A percentile compares a stretch with the other conserved stretches of the same genome.
Evolutionary conservation across 495 filamentous ascomycete species (phyloP).

Genomic region (Penicillium samsonianum): DNA sequence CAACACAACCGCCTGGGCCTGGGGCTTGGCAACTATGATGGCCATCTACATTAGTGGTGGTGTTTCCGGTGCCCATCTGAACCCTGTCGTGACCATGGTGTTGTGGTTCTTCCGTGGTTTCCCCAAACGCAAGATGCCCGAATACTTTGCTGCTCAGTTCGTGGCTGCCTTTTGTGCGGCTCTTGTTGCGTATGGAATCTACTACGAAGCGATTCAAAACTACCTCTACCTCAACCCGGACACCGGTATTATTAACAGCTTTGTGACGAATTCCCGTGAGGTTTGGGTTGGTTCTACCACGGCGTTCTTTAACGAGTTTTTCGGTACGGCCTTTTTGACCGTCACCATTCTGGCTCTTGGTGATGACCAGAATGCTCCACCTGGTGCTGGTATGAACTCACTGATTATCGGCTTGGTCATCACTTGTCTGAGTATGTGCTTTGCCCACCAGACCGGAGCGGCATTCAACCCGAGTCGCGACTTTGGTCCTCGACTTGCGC

Average conservation of each 20-base stretch:
- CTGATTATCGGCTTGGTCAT: conserved; percentile 50
- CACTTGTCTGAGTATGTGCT: conserved; percentile 43
- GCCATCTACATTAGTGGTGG: conserved; percentile 58
- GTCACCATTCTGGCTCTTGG: conserved; percentile 54
- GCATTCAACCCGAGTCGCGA: conserved; percentile 54
- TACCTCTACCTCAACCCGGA: conserved; percentile 35
- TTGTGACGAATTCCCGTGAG: conserved; percentile 43
- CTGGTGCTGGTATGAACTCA: conserved; percentile 55
- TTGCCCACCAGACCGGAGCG: conserved; percentile 51
- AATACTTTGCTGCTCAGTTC: conserved; percentile 55
- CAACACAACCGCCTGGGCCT: conserved; percentile 53
- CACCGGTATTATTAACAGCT: conserved; percentile 42
- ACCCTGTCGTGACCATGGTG: conserved; percentile 50
- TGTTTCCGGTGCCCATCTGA: conserved; percentile 57
- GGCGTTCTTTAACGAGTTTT: conserved; percentile 54
- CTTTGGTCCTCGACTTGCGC: conserved; percentile 49
- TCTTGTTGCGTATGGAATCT: conserved; percentile 49
- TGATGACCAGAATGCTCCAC: conserved; percentile 57
- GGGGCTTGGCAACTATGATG: conserved; percentile 59
- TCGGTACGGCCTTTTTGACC: conserved; percentile 47
- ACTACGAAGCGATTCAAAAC: conserved; percentile 48
- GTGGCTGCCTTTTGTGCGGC: conserved; percentile 47
- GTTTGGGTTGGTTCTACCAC: conserved; percentile 45
- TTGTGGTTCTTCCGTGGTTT: conserved; percentile 56
- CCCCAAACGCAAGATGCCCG: conserved; percentile 43